Percentiles rank a stretch among this genome's conserved stretches.
phyloP scores from a whole-genome alignment of 306 rosid species.

The Castanospermum australe region DNA sequence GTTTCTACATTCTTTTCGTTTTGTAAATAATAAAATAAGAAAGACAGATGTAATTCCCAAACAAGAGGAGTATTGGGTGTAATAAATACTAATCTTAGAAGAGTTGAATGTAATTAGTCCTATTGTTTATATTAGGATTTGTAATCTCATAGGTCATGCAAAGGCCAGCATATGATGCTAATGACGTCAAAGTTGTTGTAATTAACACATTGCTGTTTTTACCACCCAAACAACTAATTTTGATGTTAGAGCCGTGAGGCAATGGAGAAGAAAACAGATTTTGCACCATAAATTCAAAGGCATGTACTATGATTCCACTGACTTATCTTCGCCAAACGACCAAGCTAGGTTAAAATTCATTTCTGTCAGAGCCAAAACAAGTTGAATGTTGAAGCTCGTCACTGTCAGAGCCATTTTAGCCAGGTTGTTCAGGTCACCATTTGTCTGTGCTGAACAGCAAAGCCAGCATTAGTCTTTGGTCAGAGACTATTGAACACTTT shows the following conservation, averaged over 20 bases:
- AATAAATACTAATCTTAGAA: too few species aligned
- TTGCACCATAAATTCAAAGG: not conserved
- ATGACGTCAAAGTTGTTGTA: too few species aligned
- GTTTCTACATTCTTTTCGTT: too few species aligned
- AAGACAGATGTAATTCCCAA: too few species aligned
- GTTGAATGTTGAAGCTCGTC: not conserved
- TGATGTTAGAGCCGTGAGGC: not conserved
- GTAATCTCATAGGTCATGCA: not conserved
- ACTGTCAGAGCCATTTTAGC: constrained; percentile 30
- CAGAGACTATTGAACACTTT: not conserved
- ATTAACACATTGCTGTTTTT: not conserved
- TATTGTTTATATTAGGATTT: not conserved
- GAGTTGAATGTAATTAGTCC: too few species aligned
- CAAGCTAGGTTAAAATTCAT: not conserved
- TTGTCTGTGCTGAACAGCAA: constrained; percentile 29
- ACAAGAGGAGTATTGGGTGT: too few species aligned
- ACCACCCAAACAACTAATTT: not conserved
- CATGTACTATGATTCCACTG: constrained; percentile 22
- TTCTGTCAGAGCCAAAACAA: constrained; percentile 2
- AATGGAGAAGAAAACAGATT: not conserved
- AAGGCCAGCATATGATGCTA: not conserved
- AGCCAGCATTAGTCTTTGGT: constrained; percentile 29
- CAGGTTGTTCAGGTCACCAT: constrained; percentile 34
- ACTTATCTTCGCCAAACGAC: constrained; percentile 1
- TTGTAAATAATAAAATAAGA: too few species aligned